phyloP scores from a whole-genome alignment of 2,329 filamentous ascomycete species.

The Exophiala sp. region DNA sequence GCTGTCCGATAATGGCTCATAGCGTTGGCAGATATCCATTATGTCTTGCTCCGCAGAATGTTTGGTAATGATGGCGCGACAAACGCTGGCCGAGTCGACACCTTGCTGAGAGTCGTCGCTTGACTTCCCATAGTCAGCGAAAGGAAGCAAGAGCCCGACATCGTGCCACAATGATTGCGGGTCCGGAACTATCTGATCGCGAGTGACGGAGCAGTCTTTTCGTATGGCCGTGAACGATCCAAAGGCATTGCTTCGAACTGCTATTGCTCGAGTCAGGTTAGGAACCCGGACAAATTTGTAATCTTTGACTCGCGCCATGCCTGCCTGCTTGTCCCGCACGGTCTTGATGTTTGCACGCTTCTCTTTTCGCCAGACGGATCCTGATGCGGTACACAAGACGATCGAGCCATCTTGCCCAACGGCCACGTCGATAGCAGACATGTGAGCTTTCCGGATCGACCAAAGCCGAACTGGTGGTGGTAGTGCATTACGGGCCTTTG shows the following conservation, averaged over 20 bases:
- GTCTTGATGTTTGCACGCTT: slow-evolving; percentile 75
- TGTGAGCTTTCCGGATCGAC: slow-evolving; percentile 78
- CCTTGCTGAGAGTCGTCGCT: slow-evolving; percentile 42
- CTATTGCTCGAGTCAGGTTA: slow-evolving; percentile 77
- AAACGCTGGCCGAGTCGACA: slow-evolving; percentile 31
- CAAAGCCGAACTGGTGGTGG: slow-evolving; percentile 78
- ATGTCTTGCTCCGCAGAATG: slow-evolving; percentile 45
- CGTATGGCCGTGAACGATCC: slow-evolving; percentile 87
- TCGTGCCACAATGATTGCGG: slow-evolving; percentile 71
- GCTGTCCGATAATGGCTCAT: slow-evolving; percentile 26
- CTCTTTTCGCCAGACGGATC: slow-evolving; percentile 87
- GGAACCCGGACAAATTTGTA: slow-evolving; percentile 94
- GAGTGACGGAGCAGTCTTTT: slow-evolving; percentile 77
- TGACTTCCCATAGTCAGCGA: slow-evolving; percentile 56
- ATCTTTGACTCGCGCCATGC: slow-evolving; percentile 69
- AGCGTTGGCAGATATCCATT: slow-evolving; percentile 29
- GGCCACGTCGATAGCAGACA: slow-evolving; percentile 80
- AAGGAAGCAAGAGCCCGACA: slow-evolving; percentile 64
- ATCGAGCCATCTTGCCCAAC: slow-evolving; percentile 92
- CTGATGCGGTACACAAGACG: slow-evolving; percentile 87
- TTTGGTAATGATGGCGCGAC: slow-evolving; percentile 41
- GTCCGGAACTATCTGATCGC: slow-evolving; percentile 64
- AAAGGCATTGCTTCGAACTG: slow-evolving; percentile 81
- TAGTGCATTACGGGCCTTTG: slow-evolving; percentile 80
- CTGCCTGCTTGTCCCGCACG: slow-evolving; percentile 33